Evolutionary conservation across 768 basidiomycete genomes (phyloP), one percentile per base, ranked within the genome.

Genomic region (Cystobasidium onofrii): DNA sequence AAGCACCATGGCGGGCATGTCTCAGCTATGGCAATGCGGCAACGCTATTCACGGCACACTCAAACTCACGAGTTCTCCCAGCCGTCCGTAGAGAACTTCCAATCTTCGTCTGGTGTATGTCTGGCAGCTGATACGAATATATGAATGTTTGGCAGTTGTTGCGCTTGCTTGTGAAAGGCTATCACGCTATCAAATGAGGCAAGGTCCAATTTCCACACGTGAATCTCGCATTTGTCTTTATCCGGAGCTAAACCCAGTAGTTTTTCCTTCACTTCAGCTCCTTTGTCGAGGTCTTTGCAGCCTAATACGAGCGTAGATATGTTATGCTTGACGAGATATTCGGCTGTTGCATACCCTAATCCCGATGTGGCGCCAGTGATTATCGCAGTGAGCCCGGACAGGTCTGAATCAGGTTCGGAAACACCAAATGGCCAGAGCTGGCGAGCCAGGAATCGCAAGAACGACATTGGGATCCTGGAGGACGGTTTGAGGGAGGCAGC

Each of bases 141-240:
- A 27, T 60, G 57, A 7, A 60, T 29, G 23, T 60, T 60, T 20
- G 27, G 12, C 12, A 60, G 20, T 20, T 60, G 57, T 20, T 60
- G 57, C 31, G 27, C 57, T 60, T 15, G 57, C 57, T 60, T 60
- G 4, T 60, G 43, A 41, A 64, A 64, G 15, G 63, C 63, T 27
- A 27, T 64, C 63, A 64, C 63, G 36, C 36, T 41, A 64, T 64
- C 63, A 34, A 64, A 64, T 18, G 63, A 64, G 41, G 17, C 43
- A 4, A 64, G 20, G 39, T 64, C 63, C 31, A 64, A 34, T 18
- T 64, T 43, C 63, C 63, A 64, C 27, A 39, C 34, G 36, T 64
- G 36, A 6, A 64, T 39, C 12, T 25, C 18, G 63, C 63, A 39
- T 36, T 34, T 23, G 39, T 39, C 34, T 29, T 60, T 34, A 13